A percentile compares a stretch with the other conserved stretches of the same genome.
These are phyloP conservation scores for Cubamyces sp. DNA, from an alignment of 768 basidiomycete species.

Conservation along the genomic window DNA sequence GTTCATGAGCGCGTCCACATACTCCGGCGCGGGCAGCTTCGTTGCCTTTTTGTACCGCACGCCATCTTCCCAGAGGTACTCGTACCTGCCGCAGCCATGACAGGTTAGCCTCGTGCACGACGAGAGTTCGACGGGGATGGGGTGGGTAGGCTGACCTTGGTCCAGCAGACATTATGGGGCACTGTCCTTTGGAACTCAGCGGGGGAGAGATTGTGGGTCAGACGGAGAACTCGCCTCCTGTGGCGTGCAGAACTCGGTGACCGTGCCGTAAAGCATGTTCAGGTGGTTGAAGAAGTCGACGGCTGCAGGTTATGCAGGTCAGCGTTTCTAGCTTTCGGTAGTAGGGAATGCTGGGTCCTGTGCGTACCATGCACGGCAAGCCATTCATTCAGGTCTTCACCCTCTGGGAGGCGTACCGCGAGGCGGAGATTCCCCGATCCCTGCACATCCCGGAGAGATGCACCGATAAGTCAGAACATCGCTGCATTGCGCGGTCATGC, in stretches of 20 bases:
- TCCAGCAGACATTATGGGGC: slow-evolving; percentile 96
- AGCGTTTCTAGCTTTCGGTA: background rate
- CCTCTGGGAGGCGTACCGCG: slow-evolving; percentile 93
- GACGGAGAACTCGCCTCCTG: slow-evolving; percentile 68
- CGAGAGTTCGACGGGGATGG: slow-evolving; percentile 1
- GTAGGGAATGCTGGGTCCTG: background rate
- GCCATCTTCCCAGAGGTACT: slow-evolving; percentile 95
- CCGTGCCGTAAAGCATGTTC: slow-evolving; percentile 98
- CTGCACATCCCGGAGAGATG: slow-evolving; percentile 42
- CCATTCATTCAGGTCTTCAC: slow-evolving; percentile 98
- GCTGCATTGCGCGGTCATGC: too few relatives aligned
- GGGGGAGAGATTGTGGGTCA: background rate
- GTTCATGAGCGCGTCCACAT: slow-evolving; percentile 98
- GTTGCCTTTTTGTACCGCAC: slow-evolving; percentile 85
- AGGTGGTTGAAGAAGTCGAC: slow-evolving; percentile 99
- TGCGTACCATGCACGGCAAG: slow-evolving; percentile 93
- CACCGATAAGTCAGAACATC: too few relatives aligned
- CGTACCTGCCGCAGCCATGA: slow-evolving; percentile 59
- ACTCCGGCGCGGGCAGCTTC: slow-evolving; percentile 94
- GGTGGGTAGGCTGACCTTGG: slow-evolving; percentile 63
- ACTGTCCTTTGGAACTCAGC: slow-evolving; percentile 47
- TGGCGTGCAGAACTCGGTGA: slow-evolving; percentile 96
- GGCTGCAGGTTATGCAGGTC: slow-evolving; percentile 49
- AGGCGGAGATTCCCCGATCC: slow-evolving; percentile 94
- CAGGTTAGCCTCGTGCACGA: slow-evolving; percentile 5